A percentile compares a stretch with the other conserved stretches of the same genome.
Conservation (phyloP, 2,329 filamentous ascomycete species). For the Annulohypoxylon truncatum region DNA sequence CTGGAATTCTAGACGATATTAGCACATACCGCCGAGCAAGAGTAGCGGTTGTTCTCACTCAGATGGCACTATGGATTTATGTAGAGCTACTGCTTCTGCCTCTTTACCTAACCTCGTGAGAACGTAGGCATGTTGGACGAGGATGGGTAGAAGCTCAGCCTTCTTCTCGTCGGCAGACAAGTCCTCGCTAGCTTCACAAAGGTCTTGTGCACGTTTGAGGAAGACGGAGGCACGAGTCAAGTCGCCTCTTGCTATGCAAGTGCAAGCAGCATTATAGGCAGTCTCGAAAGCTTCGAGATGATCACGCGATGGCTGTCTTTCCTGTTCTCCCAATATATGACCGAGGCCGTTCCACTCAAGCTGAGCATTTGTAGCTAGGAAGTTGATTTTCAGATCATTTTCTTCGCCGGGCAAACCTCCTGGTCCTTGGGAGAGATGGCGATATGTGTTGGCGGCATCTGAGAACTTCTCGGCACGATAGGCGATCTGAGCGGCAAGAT, state of each 20-base stretch:
- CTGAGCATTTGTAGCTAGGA: constrained; percentile 77
- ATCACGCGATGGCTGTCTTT: constrained; percentile 67
- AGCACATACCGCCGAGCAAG: constrained; percentile 1
- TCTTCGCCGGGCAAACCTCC: constrained; percentile 68
- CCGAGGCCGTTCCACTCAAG: constrained; percentile 74
- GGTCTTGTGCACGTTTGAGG: constrained; percentile 74
- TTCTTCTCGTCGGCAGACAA: constrained; percentile 79
- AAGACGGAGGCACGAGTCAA: constrained; percentile 72
- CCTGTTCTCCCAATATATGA: constrained; percentile 60
- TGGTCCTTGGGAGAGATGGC: constrained; percentile 61
- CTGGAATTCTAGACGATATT: constrained; percentile 65
- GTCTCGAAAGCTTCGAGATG: constrained; percentile 83
- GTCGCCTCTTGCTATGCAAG: constrained; percentile 76
- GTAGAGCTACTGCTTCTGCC: constrained; percentile 73
- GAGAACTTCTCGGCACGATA: constrained; percentile 81
- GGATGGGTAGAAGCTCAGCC: constrained; percentile 78
- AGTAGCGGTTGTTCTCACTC: constrained; percentile 61
- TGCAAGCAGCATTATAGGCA: constrained; percentile 83
- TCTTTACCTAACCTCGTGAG: constrained; percentile 73
- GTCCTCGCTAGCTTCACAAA: constrained; percentile 80
- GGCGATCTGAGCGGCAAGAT: constrained; percentile 73
- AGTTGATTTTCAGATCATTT: constrained; percentile 81
- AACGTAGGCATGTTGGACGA: constrained; percentile 80
- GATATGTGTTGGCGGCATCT: constrained; percentile 73
- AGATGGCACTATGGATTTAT: constrained; percentile 68